Evolutionary conservation across 148 eudicot species (phyloP), one percentile per base, ranked within the genome.

Genomic region (Chenopodium quinoa): DNA sequence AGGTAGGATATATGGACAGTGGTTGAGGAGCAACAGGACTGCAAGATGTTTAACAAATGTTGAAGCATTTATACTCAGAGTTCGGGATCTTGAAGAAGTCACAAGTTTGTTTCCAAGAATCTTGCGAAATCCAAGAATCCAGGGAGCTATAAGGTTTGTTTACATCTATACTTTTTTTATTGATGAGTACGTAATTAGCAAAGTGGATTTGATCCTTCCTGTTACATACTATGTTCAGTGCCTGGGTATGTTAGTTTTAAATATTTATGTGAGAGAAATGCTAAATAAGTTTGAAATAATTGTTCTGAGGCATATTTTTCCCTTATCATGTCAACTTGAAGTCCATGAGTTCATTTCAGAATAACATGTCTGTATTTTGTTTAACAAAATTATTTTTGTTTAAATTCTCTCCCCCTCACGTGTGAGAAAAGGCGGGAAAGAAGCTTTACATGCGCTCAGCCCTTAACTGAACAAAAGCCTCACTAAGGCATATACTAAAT

Each of bases 81-180:
- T 87, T 72, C 73, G 75, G 19, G 97, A 93, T 89, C 90, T 93
- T 20, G 93, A 89, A 84, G 91, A 93, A 80, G 97, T 93, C 76
- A 90, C 93, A 16, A 86, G 87, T 83, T 84, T 90, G 54, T 93
- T 87, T 78, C 78, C 92, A 63, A 89, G 93, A 85, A 89, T 90
- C 87, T 85, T 93, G 84, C 82, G 91, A 63, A 92, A 81, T 79
- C 86, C 91, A 34, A 90, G 90, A 69, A 93, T 90, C 79, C 95
- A 90, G 78, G 90, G 93, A 81, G 93, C 93, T 52, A 80, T 90
- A 82, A 89, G 97, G 97, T 90, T 44, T 70, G 80, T 85, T 31
- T n/a, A 12, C 19, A 11, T 73, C 13, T 47, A 1, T 72, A n/a
- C 75, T 71, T 44, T 12, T 12, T 40, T 32, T 34, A 5, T 9